Percentiles rank a stretch among this genome's conserved stretches.
These are phyloP conservation scores for Penicillium mononematosum DNA, from an alignment of 495 filamentous ascomycete species.

Conservation along the genomic window DNA sequence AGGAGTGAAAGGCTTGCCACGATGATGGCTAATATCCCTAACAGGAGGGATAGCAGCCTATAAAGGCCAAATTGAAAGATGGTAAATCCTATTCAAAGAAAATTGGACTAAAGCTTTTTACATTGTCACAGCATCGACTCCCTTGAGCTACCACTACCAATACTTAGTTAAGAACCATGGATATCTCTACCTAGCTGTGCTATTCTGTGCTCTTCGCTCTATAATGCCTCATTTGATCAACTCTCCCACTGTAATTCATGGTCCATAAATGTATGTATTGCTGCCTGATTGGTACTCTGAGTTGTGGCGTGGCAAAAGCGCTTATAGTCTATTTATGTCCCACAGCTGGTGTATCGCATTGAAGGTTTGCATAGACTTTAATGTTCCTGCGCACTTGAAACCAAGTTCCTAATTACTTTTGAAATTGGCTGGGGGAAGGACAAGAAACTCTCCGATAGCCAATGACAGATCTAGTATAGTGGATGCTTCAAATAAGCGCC, in stretches of 20 bases:
- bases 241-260: not conserved
- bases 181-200: not conserved
- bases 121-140: not conserved
- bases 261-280: not conserved
- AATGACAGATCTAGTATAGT: constrained; percentile 1
- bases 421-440: not conserved
- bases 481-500: constrained; percentile 4
- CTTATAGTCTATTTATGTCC: constrained; percentile 28
- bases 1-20: no score
- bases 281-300: not conserved
- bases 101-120: not conserved
- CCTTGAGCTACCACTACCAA: not conserved
- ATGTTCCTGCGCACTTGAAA: not conserved
- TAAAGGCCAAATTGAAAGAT: not conserved
- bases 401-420: not conserved
- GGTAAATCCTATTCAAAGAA: not conserved
- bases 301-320: constrained; percentile 22
- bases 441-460: constrained; percentile 3
- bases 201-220: not conserved
- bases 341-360: constrained; percentile 19
- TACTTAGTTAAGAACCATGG: not conserved
- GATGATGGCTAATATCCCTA: not conserved
- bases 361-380: not conserved
- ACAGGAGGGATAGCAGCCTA: not conserved
- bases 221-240: not conserved